These are phyloP conservation scores for Leersia perrieri DNA, from an alignment of 176 grass and related monocot species.

Conservation along the genomic window DNA sequence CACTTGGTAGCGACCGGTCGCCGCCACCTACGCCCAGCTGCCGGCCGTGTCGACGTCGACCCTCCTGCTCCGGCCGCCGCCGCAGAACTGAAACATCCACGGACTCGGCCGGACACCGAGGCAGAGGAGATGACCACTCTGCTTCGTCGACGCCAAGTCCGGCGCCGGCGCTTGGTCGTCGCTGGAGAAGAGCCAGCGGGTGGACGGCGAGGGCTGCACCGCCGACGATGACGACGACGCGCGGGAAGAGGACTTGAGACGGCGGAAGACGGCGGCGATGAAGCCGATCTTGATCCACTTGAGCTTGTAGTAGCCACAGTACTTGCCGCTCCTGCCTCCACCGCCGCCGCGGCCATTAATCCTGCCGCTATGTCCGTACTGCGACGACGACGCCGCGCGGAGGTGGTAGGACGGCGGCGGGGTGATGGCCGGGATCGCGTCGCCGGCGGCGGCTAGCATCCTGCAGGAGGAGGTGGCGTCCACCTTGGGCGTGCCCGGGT, in stretches of 20 bases:
- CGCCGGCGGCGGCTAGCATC: neutral
- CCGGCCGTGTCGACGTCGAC: constrained; percentile 4
- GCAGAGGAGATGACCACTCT: neutral
- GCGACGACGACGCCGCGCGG: neutral
- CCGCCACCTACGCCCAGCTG: constrained; percentile 31
- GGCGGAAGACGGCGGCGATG: constrained; percentile 51
- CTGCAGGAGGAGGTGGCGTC: constrained; percentile 18
- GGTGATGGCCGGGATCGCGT: constrained; percentile 44
- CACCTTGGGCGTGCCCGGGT: constrained; percentile 84
- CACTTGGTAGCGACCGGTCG: constrained; percentile 11
- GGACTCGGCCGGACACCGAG: constrained; percentile 25
- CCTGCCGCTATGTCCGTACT: constrained; percentile 5
- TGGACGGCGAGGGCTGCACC: constrained; percentile 42
- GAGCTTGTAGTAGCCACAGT: constrained; percentile 35
- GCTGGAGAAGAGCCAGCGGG: constrained; percentile 48
- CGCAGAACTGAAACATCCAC: constrained; percentile 38
- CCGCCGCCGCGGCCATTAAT: neutral
- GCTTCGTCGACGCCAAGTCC: neutral
- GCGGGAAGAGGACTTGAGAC: constrained; percentile 23
- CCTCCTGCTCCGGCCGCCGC: constrained; percentile 4
- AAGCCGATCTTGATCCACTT: constrained; percentile 40
- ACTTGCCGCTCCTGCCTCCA: neutral
- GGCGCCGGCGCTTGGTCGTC: neutral
- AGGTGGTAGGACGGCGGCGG: constrained; percentile 69
- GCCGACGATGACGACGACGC: constrained; percentile 4